A percentile compares a stretch with the other conserved stretches of the same genome.
Conservation (phyloP, 352 stramenopile species). For the Phytophthora meadii region DNA sequence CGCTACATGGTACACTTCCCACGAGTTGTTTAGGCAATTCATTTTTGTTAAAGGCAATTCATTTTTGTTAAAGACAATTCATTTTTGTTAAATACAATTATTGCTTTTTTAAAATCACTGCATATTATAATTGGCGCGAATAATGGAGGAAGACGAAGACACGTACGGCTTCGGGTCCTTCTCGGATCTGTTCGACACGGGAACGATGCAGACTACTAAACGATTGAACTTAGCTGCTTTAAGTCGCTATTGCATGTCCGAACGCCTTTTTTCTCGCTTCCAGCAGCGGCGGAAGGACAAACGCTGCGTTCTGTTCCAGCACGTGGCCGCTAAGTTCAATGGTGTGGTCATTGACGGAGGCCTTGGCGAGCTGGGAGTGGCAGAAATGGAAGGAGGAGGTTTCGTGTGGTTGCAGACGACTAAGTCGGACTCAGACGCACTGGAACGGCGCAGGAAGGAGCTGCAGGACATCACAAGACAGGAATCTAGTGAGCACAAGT, state of each 20-base stretch:
- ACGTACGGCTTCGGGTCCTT: conserved; percentile 77
- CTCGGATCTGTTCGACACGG: conserved; percentile 56
- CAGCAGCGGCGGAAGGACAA: conserved; percentile 32
- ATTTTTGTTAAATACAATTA: no score
- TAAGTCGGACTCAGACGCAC: conserved; percentile 60
- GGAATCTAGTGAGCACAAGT: conserved; percentile 25
- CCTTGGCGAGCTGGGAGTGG: conserved; percentile 44
- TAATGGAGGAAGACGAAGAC: conserved; percentile 68
- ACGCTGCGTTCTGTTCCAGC: conserved; percentile 41
- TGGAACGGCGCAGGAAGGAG: conserved; percentile 56
- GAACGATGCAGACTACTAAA: conserved; percentile 11
- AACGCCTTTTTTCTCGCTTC: conserved; percentile 49
- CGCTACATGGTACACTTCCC: conserved; percentile 73
- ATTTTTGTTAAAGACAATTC: no score
- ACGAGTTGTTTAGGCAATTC: conserved; percentile 25
- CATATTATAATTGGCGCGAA: no score
- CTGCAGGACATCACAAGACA: conserved; percentile 67
- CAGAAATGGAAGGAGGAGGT: conserved; percentile 33
- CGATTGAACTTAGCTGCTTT: conserved; percentile 45
- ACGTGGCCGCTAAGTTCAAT: conserved; percentile 62
- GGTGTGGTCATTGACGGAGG: conserved; percentile 58
- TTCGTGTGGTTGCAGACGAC: conserved; percentile 64
- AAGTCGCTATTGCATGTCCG: conserved; percentile 58
- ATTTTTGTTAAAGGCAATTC: no score
- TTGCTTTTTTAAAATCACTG: no score